Evolutionary conservation across 2,329 filamentous ascomycete species (phyloP), one percentile per base, ranked within the genome.

Genomic region (Didymella glomerata): DNA sequence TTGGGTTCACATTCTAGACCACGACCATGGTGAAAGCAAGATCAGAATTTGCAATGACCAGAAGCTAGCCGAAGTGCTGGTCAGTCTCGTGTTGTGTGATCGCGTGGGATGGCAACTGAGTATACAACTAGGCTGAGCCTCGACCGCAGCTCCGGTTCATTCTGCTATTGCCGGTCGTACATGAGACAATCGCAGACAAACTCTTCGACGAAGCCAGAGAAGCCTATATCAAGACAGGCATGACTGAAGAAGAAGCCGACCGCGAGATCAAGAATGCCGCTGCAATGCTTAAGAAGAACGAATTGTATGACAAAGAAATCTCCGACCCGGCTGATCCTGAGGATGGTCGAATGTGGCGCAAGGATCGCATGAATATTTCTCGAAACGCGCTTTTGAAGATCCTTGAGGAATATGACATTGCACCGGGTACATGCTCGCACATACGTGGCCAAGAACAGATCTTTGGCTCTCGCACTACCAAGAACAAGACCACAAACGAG

Each of bases 371-470:
- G 36, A 63, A 61, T 38, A 49, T 63, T 14, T 61, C 61, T 14
- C 36, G 27, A 24, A 6, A 48, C 13, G 38, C 57, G 4, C 54
- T 61, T 2, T 34, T 57, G 16, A 46, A 54, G 25, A 47, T 61
- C 28, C 16, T 58, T 22, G 53, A 47, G 3, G 34, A 28, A 24
- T 63, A 63, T 44, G 47, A 63, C 36, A 61, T 58, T 38, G 53
- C 57, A 9, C 54, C 61, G 0, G 61, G 48, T 6, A 32, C 49
- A 9, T 57, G 48, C 22, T 61, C 61, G 1, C 61, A 63, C n/a
- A 58, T 63, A n/a, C 48, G 57, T 22, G 57, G 61, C 7, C 57
- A 63, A 44, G 61, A 63, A 32, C 57, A 63, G 40, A 61, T 55
- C 2, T 63, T 63, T 32, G 57, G 61, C 11, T 51, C 61, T 10